phyloP scores from a whole-genome alignment of 768 basidiomycete species.

The Boletus rex-veris region DNA sequence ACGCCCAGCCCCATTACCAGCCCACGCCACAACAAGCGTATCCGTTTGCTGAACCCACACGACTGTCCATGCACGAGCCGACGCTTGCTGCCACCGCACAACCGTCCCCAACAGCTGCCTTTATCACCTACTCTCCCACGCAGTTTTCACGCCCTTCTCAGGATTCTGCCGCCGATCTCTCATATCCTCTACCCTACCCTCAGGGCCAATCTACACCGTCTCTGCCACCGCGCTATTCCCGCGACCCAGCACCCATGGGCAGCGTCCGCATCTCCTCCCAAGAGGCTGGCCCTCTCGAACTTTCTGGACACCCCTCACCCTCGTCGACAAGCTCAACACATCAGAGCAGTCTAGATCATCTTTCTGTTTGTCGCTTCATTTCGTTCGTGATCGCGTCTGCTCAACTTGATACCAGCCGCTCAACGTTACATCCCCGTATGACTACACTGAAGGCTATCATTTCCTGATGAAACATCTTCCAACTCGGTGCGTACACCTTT shows the following conservation, averaged over 20 bases:
- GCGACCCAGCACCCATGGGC: constrained; percentile 40
- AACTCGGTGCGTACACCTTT: constrained; percentile 58
- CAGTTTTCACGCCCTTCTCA: constrained; percentile 32
- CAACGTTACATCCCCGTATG: constrained; percentile 70
- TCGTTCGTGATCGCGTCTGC: constrained; percentile 32
- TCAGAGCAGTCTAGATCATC: constrained; percentile 34
- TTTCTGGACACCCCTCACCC: constrained; percentile 38
- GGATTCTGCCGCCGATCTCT: constrained; percentile 36
- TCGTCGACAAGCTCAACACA: constrained; percentile 42
- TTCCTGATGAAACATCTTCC: constrained; percentile 93
- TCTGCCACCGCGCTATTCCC: constrained; percentile 45
- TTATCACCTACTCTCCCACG: constrained; percentile 31
- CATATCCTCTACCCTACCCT: constrained; percentile 33
- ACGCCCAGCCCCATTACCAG: constrained; percentile 32
- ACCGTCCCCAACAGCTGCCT: constrained; percentile 27
- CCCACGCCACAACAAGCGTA: constrained; percentile 14
- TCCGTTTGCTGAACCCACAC: constrained; percentile 28
- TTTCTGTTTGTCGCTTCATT: constrained; percentile 24
- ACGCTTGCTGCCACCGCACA: constrained; percentile 27
- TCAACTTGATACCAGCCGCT: constrained; percentile 62
- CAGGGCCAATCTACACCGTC: constrained; percentile 21
- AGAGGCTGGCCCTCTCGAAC: constrained; percentile 26
- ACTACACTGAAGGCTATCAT: constrained; percentile 96
- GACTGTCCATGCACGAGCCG: constrained; percentile 32
- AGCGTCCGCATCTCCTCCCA: constrained; percentile 28